A percentile compares a stretch with the other conserved stretches of the same genome.
Conservation (phyloP, 2,329 filamentous ascomycete species). For the Microsporum audouinii region DNA sequence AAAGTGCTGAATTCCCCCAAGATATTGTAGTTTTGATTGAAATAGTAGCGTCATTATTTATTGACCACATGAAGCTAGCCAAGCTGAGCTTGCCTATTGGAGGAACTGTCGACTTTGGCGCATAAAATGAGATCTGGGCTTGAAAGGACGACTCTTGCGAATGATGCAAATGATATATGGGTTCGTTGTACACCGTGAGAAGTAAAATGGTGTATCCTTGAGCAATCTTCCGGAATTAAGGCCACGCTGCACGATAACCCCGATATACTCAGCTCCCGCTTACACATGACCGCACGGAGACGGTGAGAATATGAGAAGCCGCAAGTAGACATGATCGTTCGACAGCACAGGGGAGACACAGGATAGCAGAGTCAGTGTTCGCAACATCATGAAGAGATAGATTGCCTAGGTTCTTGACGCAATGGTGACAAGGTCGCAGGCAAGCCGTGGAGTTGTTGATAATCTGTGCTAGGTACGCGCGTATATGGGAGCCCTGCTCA, state of each 20-base stretch:
- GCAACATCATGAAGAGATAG: not conserved
- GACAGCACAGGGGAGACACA: not conserved
- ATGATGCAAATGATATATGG: not conserved
- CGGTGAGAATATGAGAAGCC: not conserved
- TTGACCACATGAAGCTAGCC: not conserved
- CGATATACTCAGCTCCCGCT: slow-evolving; percentile 5
- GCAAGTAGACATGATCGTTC: not conserved
- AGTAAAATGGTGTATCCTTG: not conserved
- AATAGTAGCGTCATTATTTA: not conserved
- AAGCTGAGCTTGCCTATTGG: not conserved
- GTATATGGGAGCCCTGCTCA: not conserved
- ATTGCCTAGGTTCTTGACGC: not conserved
- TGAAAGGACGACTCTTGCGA: not conserved
- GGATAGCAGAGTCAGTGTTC: not conserved
- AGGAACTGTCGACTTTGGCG: not conserved
- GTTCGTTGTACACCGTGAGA: not conserved
- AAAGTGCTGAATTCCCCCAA: too few relatives aligned
- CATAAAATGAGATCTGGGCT: not conserved
- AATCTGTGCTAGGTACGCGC: slow-evolving; percentile 1
- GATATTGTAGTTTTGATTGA: not conserved
- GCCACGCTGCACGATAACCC: slow-evolving; percentile 1
- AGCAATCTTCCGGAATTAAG: slow-evolving; percentile 4
- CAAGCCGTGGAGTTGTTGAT: not conserved
- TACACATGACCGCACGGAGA: not conserved
- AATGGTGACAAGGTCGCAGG: not conserved